These are phyloP conservation scores for Laetiporus sulphureus DNA, from an alignment of 1,284 basidiomycete species.

Conservation along the genomic window DNA sequence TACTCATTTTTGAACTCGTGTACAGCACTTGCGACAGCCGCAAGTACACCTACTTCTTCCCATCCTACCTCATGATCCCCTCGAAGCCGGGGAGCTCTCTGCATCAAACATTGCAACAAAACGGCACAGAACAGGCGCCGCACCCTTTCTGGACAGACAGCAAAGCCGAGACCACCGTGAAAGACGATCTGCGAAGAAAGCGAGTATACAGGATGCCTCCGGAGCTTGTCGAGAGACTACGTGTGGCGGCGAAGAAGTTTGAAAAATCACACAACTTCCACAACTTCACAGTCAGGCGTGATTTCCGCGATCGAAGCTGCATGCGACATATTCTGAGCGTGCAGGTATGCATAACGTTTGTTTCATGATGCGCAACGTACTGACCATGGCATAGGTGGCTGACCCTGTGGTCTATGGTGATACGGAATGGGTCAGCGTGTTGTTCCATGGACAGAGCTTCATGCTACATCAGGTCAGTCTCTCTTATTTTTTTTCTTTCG, in stretches of 20 bases:
- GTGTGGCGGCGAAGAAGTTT: constrained; percentile 56
- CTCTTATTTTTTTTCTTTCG: too few species aligned
- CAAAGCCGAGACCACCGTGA: constrained; percentile 31
- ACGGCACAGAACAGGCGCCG: constrained; percentile 11
- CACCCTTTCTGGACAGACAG: constrained; percentile 44
- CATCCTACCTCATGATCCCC: constrained; percentile 90
- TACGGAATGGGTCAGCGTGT: constrained; percentile 93
- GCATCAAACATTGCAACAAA: constrained; percentile 37
- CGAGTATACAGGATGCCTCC: constrained; percentile 58
- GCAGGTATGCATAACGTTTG: constrained; percentile 44
- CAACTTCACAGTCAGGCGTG: constrained; percentile 91
- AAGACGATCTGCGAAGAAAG: constrained; percentile 57
- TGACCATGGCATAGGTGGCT: constrained; percentile 42
- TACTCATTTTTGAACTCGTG: too few species aligned
- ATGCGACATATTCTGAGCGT: constrained; percentile 83
- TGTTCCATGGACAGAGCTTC: constrained; percentile 96
- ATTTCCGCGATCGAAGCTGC: constrained; percentile 77
- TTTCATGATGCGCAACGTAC: neutral
- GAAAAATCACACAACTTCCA: constrained; percentile 92
- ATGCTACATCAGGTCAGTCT: constrained; percentile 88
- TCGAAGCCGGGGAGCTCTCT: constrained; percentile 76
- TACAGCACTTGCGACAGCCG: constrained; percentile 84
- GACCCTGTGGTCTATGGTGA: constrained; percentile 83
- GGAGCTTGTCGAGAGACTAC: constrained; percentile 51
- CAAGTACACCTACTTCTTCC: constrained; percentile 96